phyloP scores from a whole-genome alignment of 192 early-diverging fungal genomes.

The Coemansia sp. region DNA sequence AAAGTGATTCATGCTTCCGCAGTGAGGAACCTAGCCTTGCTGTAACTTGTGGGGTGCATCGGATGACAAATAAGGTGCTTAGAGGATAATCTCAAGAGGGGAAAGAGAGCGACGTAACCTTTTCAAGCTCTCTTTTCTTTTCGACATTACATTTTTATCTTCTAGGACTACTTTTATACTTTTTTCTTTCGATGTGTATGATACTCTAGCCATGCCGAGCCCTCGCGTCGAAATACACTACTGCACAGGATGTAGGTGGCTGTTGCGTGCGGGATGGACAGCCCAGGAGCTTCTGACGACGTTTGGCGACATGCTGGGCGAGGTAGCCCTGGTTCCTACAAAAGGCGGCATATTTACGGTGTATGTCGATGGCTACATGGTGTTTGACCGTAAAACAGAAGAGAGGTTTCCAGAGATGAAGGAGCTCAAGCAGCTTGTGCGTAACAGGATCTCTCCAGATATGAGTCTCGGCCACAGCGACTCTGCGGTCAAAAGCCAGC shows the following conservation, averaged over 20 bases:
- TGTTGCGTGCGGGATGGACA: slow-evolving; percentile 66
- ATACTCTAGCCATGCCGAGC: background rate
- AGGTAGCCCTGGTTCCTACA: slow-evolving; percentile 67
- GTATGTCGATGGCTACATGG: slow-evolving; percentile 26
- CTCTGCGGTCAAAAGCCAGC: slow-evolving; percentile 55
- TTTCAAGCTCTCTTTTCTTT: background rate
- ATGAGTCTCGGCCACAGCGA: slow-evolving; percentile 73
- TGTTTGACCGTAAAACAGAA: slow-evolving; percentile 68
- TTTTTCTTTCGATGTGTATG: background rate
- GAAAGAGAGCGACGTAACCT: no score
- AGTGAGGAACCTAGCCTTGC: no score
- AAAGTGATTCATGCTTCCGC: no score
- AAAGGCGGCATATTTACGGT: slow-evolving; percentile 42
- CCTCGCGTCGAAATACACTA: slow-evolving; percentile 56
- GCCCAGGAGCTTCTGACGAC: slow-evolving; percentile 71
- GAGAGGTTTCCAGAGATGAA: slow-evolving; percentile 75
- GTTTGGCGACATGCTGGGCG: slow-evolving; percentile 63
- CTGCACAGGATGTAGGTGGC: slow-evolving; percentile 61
- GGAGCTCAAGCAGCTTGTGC: slow-evolving; percentile 69
- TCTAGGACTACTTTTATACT: background rate
- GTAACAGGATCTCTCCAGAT: slow-evolving; percentile 63
- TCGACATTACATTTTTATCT: background rate
- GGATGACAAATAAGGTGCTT: no score
- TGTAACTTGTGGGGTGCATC: no score
- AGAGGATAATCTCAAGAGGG: no score